Evolutionary conservation across 139 green algal genomes (phyloP), one percentile per base, ranked within the genome.

Genomic region (Chlamydomonas sphaeroides): DNA sequence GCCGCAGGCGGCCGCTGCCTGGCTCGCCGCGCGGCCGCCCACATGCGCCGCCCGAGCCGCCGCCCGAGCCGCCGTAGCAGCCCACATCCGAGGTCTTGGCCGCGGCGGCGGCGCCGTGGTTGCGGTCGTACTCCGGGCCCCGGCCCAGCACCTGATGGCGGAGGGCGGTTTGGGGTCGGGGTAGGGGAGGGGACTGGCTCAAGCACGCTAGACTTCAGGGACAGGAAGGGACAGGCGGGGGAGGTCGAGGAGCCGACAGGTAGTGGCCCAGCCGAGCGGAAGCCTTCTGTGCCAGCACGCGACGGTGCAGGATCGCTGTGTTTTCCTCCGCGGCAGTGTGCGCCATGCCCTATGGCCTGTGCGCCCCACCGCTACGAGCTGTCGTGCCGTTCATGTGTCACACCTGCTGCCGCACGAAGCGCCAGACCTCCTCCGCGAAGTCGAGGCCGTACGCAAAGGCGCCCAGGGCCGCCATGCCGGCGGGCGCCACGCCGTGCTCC

Each of bases 401-500:
- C 7, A 81, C 17, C 74, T 81, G 74, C 41, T 62, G 61, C 59
- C n/a, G 18, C 3, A 65, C 74, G 28, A 81, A 81, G 33, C 74
- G 74, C 41, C 74, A 51, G n/a, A 7, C 23, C 45, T 81, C 74
- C 42, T 81, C 74, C 20, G 28, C 25, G 5, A 65, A 63, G 49
- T 81, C 74, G n/a, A 81, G 42, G 25, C 25, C 61, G 41, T 65
- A 81, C 32, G 74, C 61, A 18, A 51, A 4, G 17, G 33, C 32
- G 10, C 74, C 61, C 74, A 81, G 72, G 61, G 41, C 61, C 51
- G 56, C 72, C 74, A 81, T 71, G 25, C 63, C 61, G 42, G 59
- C 61, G 17, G 74, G 74, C 32, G 41, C 42, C 10, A 81, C 1
- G n/a, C 72, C 21, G n/a, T 18, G 7, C n/a, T 81, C 74, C 6